These are phyloP conservation scores for Orobanche coerulescens DNA, from an alignment of 257 asterid genomes.

Conservation along the genomic window DNA sequence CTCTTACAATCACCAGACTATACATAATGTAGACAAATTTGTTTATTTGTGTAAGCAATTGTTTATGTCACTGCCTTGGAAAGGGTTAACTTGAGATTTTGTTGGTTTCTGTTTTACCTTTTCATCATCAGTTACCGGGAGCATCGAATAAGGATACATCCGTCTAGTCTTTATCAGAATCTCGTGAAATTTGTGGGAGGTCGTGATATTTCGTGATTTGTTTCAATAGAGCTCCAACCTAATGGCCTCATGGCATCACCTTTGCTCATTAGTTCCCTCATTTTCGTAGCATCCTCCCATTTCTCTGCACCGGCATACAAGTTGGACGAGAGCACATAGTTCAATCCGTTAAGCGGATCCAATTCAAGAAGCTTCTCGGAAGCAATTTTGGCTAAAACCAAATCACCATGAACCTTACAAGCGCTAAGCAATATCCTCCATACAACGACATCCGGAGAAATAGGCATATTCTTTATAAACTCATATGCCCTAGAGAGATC, in stretches of 20 bases:
- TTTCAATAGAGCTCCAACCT: conserved; percentile 37
- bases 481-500: conserved; percentile 27
- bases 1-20: conserved; percentile 30
- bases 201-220: not conserved
- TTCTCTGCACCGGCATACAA: conserved; percentile 33
- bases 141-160: no score
- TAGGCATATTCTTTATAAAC: conserved; percentile 33
- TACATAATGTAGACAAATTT: not conserved
- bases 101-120: no score
- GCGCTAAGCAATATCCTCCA: conserved; percentile 42
- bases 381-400: conserved; percentile 32
- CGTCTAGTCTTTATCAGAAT: no score
- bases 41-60: not conserved
- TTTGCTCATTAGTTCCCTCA: conserved; percentile 29
- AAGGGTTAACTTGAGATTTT: not conserved
- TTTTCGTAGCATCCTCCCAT: conserved; percentile 33
- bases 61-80: not conserved
- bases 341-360: conserved; percentile 33
- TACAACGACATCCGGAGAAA: conserved; percentile 25
- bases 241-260: conserved; percentile 30
- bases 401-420: conserved; percentile 34
- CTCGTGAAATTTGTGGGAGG: not conserved
- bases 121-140: no score
- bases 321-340: conserved; percentile 35
- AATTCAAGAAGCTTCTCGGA: conserved; percentile 29